These are phyloP conservation scores for Bigelowiella natans DNA, from an alignment of 78 protist genomes.

Conservation along the genomic window DNA sequence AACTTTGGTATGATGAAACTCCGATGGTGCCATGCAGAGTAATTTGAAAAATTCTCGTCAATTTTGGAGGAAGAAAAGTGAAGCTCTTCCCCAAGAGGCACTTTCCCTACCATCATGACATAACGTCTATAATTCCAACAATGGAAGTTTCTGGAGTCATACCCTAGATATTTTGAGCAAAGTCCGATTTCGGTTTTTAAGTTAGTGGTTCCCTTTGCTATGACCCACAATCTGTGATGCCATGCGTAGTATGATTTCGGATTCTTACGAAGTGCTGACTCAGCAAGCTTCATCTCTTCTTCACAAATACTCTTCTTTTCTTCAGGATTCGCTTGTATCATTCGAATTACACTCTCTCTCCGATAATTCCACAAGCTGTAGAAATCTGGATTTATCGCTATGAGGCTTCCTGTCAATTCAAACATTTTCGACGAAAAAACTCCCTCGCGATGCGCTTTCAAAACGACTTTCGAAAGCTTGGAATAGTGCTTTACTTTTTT, in stretches of 20 bases:
- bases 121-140: slow-evolving; percentile 29
- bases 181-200: neutral
- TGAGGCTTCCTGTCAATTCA: neutral
- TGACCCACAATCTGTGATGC: slow-evolving; percentile 16
- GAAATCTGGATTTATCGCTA: slow-evolving; percentile 68
- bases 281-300: slow-evolving; percentile 1
- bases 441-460: neutral
- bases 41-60: slow-evolving; percentile 68
- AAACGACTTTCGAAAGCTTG: neutral
- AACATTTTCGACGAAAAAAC: neutral
- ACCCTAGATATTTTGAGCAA: slow-evolving; percentile 34
- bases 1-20: neutral
- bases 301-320: no score
- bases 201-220: neutral
- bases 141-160: slow-evolving; percentile 77
- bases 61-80: neutral
- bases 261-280: slow-evolving; percentile 3
- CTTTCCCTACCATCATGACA: slow-evolving; percentile 2
- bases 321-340: no score
- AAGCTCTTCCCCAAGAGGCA: neutral
- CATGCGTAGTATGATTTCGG: slow-evolving; percentile 33
- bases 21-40: slow-evolving; percentile 89
- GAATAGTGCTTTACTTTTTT: neutral
- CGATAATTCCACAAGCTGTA: slow-evolving; percentile 73
- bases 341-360: slow-evolving; percentile 28